A percentile compares a stretch with the other conserved stretches of the same genome.
phyloP scores from a whole-genome alignment of 129 eudicot genomes.

The Flaveria linearis region DNA sequence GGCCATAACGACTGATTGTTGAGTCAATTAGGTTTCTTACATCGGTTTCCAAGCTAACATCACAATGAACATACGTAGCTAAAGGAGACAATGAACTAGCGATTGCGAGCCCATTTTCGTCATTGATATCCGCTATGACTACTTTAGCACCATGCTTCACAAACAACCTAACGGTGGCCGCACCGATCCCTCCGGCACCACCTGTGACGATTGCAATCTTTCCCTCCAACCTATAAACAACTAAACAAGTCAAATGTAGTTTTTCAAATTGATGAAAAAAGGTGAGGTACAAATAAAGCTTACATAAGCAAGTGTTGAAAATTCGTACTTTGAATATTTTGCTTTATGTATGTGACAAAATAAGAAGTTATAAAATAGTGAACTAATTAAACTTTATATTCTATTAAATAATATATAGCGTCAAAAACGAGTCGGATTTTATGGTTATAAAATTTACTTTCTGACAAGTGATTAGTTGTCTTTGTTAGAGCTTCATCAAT shows the following conservation, averaged over 20 bases:
- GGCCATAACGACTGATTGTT: conserved; percentile 49
- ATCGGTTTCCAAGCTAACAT: conserved; percentile 69
- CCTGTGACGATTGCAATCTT: conserved; percentile 91
- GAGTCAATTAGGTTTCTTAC: conserved; percentile 45
- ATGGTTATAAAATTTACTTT: conserved; percentile 11
- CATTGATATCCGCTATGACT: conserved; percentile 74
- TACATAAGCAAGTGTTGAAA: background rate
- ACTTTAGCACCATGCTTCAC: conserved; percentile 76
- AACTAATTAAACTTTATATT: background rate
- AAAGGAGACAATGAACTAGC: conserved; percentile 51
- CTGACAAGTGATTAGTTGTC: conserved; percentile 31
- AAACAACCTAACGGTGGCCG: conserved; percentile 71
- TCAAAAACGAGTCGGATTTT: conserved; percentile 34
- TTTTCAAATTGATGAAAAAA: background rate
- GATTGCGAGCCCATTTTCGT: conserved; percentile 47
- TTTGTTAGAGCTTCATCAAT: conserved; percentile 2
- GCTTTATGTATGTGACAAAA: background rate
- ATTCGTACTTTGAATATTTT: background rate
- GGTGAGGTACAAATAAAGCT: background rate
- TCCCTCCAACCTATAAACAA: conserved; percentile 70
- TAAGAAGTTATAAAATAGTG: background rate
- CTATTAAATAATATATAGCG: background rate
- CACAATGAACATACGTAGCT: conserved; percentile 66
- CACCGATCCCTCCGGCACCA: conserved; percentile 90
- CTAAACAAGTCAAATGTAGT: background rate